phyloP scores from a whole-genome alignment of 2,329 filamentous ascomycete genomes.

The Pyrenophora seminiperda region DNA sequence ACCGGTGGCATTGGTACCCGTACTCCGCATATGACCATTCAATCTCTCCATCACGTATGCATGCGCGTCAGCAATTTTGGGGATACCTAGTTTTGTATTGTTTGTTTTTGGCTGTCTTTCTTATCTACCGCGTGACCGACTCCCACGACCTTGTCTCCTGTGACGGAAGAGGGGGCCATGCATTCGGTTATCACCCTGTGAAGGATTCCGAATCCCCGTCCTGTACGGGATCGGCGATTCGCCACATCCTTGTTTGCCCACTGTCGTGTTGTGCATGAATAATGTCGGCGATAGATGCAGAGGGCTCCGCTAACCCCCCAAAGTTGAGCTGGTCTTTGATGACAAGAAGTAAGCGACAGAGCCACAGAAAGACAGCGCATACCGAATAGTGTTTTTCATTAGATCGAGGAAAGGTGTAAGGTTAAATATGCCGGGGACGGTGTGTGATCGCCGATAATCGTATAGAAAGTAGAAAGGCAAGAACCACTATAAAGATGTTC shows the following conservation, averaged over 20 bases:
- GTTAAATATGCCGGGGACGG: slow-evolving; percentile 26
- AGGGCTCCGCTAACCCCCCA: not conserved
- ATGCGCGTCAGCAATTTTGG: not conserved
- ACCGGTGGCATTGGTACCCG: no score
- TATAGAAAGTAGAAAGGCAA: slow-evolving; percentile 12
- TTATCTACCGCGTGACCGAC: slow-evolving; percentile 1
- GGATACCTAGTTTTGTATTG: slow-evolving; percentile 11
- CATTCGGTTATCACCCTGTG: no score
- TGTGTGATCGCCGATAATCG: slow-evolving; percentile 14
- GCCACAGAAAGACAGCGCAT: slow-evolving; percentile 32
- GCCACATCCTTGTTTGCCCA: no score
- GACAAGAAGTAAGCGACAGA: not conserved
- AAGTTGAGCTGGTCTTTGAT: not conserved
- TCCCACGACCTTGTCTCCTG: not conserved
- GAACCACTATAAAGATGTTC: slow-evolving; percentile 43
- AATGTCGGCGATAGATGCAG: not conserved
- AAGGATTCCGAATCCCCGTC: no score
- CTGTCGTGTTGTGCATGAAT: no score
- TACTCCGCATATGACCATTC: no score
- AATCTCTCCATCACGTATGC: not conserved
- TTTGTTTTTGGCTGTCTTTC: slow-evolving; percentile 11
- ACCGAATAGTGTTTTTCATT: slow-evolving; percentile 41
- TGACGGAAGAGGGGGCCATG: not conserved
- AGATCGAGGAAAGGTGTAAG: slow-evolving; percentile 16
- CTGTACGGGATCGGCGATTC: no score